Conservation (phyloP, 352 stramenopile species). For the Aphanomyces astaci region DNA sequence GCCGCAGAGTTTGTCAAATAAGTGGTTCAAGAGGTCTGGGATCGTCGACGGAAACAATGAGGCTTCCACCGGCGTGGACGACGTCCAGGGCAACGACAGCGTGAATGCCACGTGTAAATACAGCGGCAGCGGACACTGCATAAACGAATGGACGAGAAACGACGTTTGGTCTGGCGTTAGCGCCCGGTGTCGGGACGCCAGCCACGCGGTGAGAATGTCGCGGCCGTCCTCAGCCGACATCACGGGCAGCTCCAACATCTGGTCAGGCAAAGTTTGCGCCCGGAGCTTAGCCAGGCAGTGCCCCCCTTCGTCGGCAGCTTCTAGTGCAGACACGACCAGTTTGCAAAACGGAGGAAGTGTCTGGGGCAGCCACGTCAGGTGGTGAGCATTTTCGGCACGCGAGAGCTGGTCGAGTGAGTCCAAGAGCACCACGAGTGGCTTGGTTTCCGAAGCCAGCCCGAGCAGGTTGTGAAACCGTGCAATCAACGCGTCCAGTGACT, state of each 20-base stretch:
- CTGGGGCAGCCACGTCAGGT: background rate
- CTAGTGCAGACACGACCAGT: background rate
- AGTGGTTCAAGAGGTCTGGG: background rate
- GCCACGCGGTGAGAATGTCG: background rate
- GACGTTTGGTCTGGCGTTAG: background rate
- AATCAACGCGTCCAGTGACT: background rate
- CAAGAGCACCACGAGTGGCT: background rate
- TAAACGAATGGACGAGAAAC: background rate
- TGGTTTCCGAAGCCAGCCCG: background rate
- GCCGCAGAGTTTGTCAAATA: constrained; percentile 1
- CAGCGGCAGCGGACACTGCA: constrained; percentile 1
- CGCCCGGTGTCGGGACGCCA: background rate
- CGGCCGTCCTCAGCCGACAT: background rate
- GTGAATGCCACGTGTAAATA: constrained; percentile 4
- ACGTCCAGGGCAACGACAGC: background rate
- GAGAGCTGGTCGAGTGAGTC: constrained; percentile 3
- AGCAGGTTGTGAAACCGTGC: background rate
- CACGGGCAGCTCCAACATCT: background rate
- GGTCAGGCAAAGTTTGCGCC: background rate
- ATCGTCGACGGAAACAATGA: background rate
- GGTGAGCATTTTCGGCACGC: background rate
- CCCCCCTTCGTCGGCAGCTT: background rate
- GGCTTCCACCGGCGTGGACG: background rate
- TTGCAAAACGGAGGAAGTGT: background rate
- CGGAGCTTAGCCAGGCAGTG: background rate